Base-by-base conservation (phyloP, 306 rosid species). In the Urtica urens region DNA sequence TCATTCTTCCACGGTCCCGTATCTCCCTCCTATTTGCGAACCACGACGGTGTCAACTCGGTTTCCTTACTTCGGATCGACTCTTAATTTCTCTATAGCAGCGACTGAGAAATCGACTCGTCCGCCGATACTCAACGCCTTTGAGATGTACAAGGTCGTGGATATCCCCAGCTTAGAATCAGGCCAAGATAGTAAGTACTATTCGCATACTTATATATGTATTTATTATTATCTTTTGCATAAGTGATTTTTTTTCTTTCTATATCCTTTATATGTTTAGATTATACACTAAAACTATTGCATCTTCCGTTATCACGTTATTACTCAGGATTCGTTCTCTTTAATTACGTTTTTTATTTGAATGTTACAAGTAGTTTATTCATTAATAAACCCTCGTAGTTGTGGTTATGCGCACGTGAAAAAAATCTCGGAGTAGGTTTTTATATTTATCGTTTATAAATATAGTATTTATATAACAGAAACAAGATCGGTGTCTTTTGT, bases 41-140 rank as follows among this genome's bases (percentile, higher is more conserved):
- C 65, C 13, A 49, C 13, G 6, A 64, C 75, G 16, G 1, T 23
- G 0, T 3, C 10, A 10, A 16, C 41, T 24, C 10, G 34, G 15
- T 0, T 6, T 1, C 42, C 54, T 9, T 4, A 2, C 1, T 35
- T 3, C 22, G 63, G 39, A 12, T 4, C 35, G 33, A 1, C 9
- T 49, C 69, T 49, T 58, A 34, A 23, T 1, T 18, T 23, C 58
- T 45, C 4, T 6, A 74, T 19, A 5, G 19, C 26, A 42, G 35
- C n/a, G 19, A 38, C 51, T 10, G 37, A 49, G 15, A 54, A 41
- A 18, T 75, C 80, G 2, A 66, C 73, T 1, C 82, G n/a, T 22
- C 78, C 83, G n/a, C 82, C 87, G 3, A 66, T 79, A 19, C 64
- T 79, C 44, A 79, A 79, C 44, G 87, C 73, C 24, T 2, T 75